These are phyloP conservation scores for Candolleomyces eurysporus DNA, from an alignment of 768 basidiomycete species.

Conservation along the genomic window DNA sequence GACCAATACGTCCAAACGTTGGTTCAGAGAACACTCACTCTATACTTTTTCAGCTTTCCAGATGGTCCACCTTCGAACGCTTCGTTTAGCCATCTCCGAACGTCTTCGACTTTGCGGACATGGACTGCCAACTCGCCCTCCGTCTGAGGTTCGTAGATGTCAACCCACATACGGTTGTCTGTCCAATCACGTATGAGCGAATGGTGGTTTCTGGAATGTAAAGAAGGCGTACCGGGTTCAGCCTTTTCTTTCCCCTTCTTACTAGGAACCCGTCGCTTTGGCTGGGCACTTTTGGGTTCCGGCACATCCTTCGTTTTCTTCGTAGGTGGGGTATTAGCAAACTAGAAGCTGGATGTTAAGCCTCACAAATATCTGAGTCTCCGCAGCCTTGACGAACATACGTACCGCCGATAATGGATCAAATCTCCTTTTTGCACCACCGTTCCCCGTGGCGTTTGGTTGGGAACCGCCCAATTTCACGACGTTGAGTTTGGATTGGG, in stretches of 20 bases:
- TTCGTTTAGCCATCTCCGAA: conserved; percentile 71
- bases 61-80: conserved; percentile 68
- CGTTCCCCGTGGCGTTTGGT: neutral
- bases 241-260: neutral
- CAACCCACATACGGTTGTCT: conserved; percentile 48
- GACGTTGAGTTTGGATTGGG: conserved; percentile 9
- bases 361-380: neutral
- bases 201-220: neutral
- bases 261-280: conserved; percentile 4
- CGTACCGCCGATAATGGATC: conserved; percentile 35
- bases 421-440: conserved; percentile 17
- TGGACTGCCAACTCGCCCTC: conserved; percentile 80
- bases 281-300: conserved; percentile 4
- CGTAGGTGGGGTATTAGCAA: conserved; percentile 18
- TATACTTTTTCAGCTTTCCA: conserved; percentile 65
- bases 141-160: conserved; percentile 58
- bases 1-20: too few species aligned
- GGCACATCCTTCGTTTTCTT: conserved; percentile 21
- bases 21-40: conserved; percentile 44
- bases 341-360: conserved; percentile 14
- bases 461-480: conserved; percentile 11
- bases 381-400: neutral
- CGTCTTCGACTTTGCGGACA: conserved; percentile 73
- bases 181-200: neutral
- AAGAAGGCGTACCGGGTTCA: neutral